These are phyloP conservation scores for Juglanconis oblonga DNA, from an alignment of 2,329 filamentous ascomycete species.

Conservation along the genomic window DNA sequence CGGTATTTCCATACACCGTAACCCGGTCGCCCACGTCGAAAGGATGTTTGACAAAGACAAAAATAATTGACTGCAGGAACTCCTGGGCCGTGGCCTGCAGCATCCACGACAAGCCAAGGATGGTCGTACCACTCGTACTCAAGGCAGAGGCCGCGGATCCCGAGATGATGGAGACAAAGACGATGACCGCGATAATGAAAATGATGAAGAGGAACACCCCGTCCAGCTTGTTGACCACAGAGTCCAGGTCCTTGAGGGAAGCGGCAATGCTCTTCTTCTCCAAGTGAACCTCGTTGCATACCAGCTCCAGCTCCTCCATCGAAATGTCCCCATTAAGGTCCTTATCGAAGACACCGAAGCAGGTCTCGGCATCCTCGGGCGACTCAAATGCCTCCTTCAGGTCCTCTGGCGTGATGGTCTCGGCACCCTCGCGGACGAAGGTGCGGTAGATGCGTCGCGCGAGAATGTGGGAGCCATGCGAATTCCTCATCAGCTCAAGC, in stretches of 20 bases:
- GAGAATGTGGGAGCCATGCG: slow-evolving; percentile 73
- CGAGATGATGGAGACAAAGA: slow-evolving; percentile 87
- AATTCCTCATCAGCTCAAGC: slow-evolving; percentile 69
- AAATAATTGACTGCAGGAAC: slow-evolving; percentile 89
- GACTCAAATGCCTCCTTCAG: slow-evolving; percentile 75
- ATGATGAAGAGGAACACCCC: slow-evolving; percentile 88
- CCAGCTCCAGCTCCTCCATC: slow-evolving; percentile 89
- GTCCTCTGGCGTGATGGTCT: slow-evolving; percentile 76
- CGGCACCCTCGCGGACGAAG: slow-evolving; percentile 70
- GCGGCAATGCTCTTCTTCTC: slow-evolving; percentile 95
- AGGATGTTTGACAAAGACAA: slow-evolving; percentile 95
- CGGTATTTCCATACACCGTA: slow-evolving; percentile 86
- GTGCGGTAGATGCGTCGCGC: slow-evolving; percentile 87
- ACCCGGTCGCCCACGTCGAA: slow-evolving; percentile 96
- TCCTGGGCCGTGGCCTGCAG: slow-evolving; percentile 92
- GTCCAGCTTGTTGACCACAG: slow-evolving; percentile 86
- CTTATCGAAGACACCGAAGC: slow-evolving; percentile 91
- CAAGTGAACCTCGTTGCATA: slow-evolving; percentile 89
- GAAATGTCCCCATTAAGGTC: slow-evolving; percentile 96
- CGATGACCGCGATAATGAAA: slow-evolving; percentile 72
- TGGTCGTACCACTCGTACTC: slow-evolving; percentile 81
- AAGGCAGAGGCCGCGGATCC: slow-evolving; percentile 85
- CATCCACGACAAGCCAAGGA: slow-evolving; percentile 90
- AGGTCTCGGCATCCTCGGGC: slow-evolving; percentile 81
- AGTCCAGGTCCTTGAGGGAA: slow-evolving; percentile 91